phyloP scores from a whole-genome alignment of 1,139 yeast species.

The Nakaseomyces kungkrabaensis region DNA sequence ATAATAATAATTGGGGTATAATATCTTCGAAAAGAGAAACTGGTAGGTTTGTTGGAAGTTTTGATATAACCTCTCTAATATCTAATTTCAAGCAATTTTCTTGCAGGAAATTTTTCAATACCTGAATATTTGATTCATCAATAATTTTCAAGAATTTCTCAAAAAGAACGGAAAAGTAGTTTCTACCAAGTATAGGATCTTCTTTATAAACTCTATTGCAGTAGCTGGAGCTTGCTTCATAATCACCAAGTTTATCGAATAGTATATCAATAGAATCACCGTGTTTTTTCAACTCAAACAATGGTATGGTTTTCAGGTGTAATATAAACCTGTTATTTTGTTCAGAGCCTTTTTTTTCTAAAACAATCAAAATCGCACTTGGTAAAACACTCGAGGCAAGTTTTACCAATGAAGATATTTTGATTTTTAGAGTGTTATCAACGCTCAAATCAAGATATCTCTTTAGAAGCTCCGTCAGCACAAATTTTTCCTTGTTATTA shows the following conservation, averaged over 20 bases:
- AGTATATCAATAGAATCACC: slow-evolving; percentile 55
- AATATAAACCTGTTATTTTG: slow-evolving; percentile 22
- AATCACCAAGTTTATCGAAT: slow-evolving; percentile 49
- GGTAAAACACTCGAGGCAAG: slow-evolving; percentile 38
- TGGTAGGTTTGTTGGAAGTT: slow-evolving; percentile 16
- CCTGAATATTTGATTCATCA: slow-evolving; percentile 3
- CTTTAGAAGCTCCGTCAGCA: slow-evolving; percentile 47
- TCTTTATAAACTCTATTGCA: slow-evolving; percentile 44
- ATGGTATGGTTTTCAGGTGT: slow-evolving; percentile 46
- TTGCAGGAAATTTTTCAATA: slow-evolving; percentile 15
- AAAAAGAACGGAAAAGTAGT: slow-evolving; percentile 24
- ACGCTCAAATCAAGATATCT: slow-evolving; percentile 37
- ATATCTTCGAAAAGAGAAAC: slow-evolving; percentile 13
- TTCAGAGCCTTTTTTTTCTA: slow-evolving; percentile 26
- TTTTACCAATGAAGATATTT: slow-evolving; percentile 34
- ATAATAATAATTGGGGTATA: slow-evolving; percentile 13
- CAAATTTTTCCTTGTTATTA: slow-evolving; percentile 36
- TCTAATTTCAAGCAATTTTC: slow-evolving; percentile 20
- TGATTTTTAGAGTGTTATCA: slow-evolving; percentile 27
- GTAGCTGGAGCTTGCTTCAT: slow-evolving; percentile 48
- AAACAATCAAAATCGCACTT: slow-evolving; percentile 28
- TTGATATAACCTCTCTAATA: slow-evolving; percentile 10
- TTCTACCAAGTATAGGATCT: slow-evolving; percentile 34
- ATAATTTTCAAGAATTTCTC: slow-evolving; percentile 5
- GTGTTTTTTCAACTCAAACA: slow-evolving; percentile 53